A percentile compares a stretch with the other conserved stretches of the same genome.
phyloP scores from a whole-genome alignment of 1,284 basidiomycete genomes.

The Schizophyllum amplum region DNA sequence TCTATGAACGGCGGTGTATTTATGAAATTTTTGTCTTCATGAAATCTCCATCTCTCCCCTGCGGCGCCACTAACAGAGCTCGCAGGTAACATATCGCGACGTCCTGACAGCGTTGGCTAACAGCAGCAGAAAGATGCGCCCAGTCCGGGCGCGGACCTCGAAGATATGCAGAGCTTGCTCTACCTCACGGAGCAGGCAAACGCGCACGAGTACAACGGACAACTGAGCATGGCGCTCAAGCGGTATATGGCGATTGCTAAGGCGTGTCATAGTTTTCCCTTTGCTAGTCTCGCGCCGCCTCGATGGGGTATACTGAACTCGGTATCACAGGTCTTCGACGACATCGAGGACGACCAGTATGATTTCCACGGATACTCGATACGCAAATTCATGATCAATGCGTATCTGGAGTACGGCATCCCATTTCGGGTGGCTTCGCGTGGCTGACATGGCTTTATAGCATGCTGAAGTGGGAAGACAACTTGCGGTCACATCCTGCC shows the following conservation, averaged over 20 bases:
- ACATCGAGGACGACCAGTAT: constrained; percentile 93
- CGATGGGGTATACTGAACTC: too few relatives aligned
- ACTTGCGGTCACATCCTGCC: constrained; percentile 64
- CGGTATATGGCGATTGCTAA: constrained; percentile 74
- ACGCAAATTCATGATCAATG: constrained; percentile 81
- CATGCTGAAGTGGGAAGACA: constrained; percentile 79
- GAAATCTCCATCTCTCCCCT: too few relatives aligned
- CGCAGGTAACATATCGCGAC: too few relatives aligned
- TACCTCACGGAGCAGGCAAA: constrained; percentile 84
- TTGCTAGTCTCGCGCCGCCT: too few relatives aligned
- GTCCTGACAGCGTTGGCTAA: background rate
- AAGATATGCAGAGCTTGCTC: constrained; percentile 94
- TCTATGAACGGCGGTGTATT: too few relatives aligned
- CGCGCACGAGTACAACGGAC: constrained; percentile 57
- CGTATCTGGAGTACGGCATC: constrained; percentile 67
- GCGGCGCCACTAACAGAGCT: too few relatives aligned
- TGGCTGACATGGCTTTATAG: constrained; percentile 28
- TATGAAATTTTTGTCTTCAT: too few relatives aligned
- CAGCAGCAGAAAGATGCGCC: constrained; percentile 69
- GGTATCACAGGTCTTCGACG: constrained; percentile 69
- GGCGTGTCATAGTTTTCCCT: constrained; percentile 40
- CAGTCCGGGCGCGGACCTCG: constrained; percentile 73
- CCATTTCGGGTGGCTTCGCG: background rate
- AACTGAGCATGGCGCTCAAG: constrained; percentile 82
- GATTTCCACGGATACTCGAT: constrained; percentile 97